Conservation (phyloP, 108 stramenopile genomes). For the Cyclostephanos tholiformis region DNA sequence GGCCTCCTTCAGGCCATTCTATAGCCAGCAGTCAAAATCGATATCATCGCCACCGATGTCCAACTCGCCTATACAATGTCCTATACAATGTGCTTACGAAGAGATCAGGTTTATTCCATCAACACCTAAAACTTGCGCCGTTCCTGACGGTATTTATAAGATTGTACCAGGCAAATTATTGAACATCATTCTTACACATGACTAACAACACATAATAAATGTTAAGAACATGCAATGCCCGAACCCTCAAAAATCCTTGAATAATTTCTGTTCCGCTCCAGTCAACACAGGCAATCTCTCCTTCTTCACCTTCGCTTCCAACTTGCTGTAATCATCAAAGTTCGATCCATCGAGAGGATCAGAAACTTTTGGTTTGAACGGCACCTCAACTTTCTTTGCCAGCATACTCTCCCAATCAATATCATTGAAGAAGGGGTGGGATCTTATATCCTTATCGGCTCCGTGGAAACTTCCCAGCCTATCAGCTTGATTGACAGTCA, state of each 20-base stretch:
- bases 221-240: not conserved
- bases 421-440: conserved; percentile 80
- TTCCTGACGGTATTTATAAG: too few species aligned
- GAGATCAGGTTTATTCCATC: too few species aligned
- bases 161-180: not conserved
- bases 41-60: too few species aligned
- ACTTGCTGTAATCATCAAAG: conserved; percentile 81
- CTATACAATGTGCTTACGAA: too few species aligned
- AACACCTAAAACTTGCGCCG: too few species aligned
- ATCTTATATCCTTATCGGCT: conserved; percentile 72
- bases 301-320: conserved; percentile 44
- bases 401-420: conserved; percentile 65
- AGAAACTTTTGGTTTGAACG: conserved; percentile 88
- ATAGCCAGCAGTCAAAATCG: too few species aligned
- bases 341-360: conserved; percentile 88
- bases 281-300: conserved; percentile 30
- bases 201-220: not conserved
- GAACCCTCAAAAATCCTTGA: conserved; percentile 37
- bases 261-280: conserved; percentile 39
- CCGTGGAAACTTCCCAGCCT: conserved; percentile 81
- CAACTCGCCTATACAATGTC: too few species aligned
- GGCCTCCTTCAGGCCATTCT: too few species aligned
- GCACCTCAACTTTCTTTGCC: conserved; percentile 77
- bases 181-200: not conserved
- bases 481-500: conserved; percentile 57